Percentiles rank a stretch among this genome's conserved stretches.
These are phyloP conservation scores for Mitosporidium daphniae DNA, from an alignment of 371 early-diverging fungal genomes.

Conservation along the genomic window DNA sequence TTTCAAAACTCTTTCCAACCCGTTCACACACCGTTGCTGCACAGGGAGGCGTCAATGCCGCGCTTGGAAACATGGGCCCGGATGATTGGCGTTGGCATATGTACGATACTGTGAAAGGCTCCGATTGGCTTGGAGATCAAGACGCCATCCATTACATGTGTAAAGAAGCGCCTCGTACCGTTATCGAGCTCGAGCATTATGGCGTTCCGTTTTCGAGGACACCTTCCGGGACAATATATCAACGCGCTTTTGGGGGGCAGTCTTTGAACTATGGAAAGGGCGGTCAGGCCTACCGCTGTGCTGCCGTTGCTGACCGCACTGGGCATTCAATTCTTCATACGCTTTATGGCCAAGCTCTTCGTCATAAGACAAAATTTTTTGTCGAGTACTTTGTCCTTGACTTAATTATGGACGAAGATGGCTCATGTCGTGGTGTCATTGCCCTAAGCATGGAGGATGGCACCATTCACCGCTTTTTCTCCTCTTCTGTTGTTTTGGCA, in stretches of 20 bases:
- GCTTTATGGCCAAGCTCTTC: conserved; percentile 68
- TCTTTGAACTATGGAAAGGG: conserved; percentile 63
- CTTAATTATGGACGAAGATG: conserved; percentile 68
- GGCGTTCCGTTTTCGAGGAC: conserved; percentile 88
- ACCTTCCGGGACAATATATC: conserved; percentile 75
- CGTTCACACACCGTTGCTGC: conserved; percentile 91
- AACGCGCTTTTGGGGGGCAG: conserved; percentile 88
- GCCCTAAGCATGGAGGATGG: no score
- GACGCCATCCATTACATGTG: conserved; percentile 95
- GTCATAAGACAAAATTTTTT: conserved; percentile 71
- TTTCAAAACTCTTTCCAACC: conserved; percentile 84
- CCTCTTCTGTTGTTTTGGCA: no score
- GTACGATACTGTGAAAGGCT: conserved; percentile 92
- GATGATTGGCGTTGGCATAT: conserved; percentile 98
- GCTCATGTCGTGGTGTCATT: no score
- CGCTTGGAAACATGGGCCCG: conserved; percentile 85
- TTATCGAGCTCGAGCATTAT: conserved; percentile 79
- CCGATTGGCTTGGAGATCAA: conserved; percentile 86
- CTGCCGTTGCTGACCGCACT: conserved; percentile 89
- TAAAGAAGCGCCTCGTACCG: conserved; percentile 69
- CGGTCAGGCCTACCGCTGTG: conserved; percentile 84
- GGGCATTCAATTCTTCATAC: conserved; percentile 85
- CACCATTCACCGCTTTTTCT: no score
- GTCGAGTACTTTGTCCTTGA: conserved; percentile 91
- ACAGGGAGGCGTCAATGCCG: conserved; percentile 94